Conservation (phyloP, 2,329 filamentous ascomycete species). For the Monilinia polystroma region DNA sequence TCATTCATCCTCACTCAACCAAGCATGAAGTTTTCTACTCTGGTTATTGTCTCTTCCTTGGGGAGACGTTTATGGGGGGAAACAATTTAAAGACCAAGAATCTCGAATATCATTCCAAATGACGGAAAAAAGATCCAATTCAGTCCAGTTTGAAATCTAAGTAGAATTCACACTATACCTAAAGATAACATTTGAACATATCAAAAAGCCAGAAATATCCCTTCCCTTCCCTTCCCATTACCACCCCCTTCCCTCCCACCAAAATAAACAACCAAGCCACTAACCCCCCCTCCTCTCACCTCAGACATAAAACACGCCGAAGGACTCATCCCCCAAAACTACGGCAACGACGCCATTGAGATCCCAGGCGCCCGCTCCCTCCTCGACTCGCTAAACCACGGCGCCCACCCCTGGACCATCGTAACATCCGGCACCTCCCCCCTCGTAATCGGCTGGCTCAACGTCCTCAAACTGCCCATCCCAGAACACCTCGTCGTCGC, state of each 20-base stretch:
- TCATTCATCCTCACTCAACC: neutral
- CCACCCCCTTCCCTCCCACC: neutral
- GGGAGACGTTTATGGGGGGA: neutral
- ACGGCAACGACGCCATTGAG: constrained; percentile 76
- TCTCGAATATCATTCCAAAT: neutral
- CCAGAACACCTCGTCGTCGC: constrained; percentile 70
- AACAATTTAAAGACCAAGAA: neutral
- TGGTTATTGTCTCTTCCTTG: neutral
- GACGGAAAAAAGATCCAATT: neutral
- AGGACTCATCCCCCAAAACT: constrained; percentile 70
- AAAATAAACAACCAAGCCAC: neutral
- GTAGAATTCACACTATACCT: neutral
- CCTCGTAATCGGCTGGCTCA: constrained; percentile 71
- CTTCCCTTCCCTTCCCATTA: neutral
- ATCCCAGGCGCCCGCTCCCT: constrained; percentile 79
- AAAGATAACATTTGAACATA: neutral
- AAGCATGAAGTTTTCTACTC: neutral
- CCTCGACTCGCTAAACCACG: constrained; percentile 63
- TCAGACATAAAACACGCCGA: constrained; percentile 81
- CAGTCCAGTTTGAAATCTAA: neutral
- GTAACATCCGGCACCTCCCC: constrained; percentile 71
- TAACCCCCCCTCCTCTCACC: constrained; percentile 11
- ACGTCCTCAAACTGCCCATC: constrained; percentile 61
- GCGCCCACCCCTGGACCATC: constrained; percentile 69
- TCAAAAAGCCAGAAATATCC: fast-evolving